Conservation (phyloP, 495 filamentous ascomycete genomes). For the Talaromyces thailandensis region DNA sequence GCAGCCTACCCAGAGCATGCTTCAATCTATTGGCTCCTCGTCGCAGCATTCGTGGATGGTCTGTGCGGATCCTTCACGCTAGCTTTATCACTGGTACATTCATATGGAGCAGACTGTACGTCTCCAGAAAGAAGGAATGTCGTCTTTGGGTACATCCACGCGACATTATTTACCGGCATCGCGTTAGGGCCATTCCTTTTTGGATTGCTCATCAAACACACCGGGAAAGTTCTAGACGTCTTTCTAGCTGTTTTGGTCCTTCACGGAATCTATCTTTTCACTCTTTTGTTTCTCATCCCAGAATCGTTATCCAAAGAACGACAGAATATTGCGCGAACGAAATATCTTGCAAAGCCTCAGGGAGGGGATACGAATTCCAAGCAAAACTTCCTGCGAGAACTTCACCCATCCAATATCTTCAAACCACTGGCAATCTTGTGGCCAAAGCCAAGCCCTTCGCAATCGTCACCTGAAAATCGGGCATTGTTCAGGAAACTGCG, state of each 20-base stretch:
- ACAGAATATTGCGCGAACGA: constrained; percentile 59
- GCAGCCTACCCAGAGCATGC: constrained; percentile 63
- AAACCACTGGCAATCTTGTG: constrained; percentile 69
- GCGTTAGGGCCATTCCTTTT: constrained; percentile 74
- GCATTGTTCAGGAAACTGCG: constrained; percentile 54
- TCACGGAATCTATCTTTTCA: constrained; percentile 61
- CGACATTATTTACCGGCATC: constrained; percentile 76
- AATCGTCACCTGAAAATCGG: constrained; percentile 48
- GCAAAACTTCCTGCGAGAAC: constrained; percentile 12
- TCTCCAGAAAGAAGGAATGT: constrained; percentile 66
- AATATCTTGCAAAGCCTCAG: constrained; percentile 30
- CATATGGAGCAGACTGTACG: constrained; percentile 86
- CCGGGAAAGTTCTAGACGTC: constrained; percentile 56
- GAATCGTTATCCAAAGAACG: constrained; percentile 69
- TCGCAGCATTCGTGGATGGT: constrained; percentile 70
- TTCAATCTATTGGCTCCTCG: constrained; percentile 61
- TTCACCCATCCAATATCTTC: constrained; percentile 53
- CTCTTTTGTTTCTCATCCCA: constrained; percentile 60
- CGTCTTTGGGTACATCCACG: constrained; percentile 85
- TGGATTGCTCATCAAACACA: constrained; percentile 64
- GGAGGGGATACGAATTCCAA: constrained; percentile 7
- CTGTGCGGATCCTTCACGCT: constrained; percentile 80
- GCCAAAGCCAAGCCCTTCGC: constrained; percentile 56
- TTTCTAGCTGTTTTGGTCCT: constrained; percentile 72
- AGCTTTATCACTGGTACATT: constrained; percentile 67